phyloP scores from a whole-genome alignment of 1,284 basidiomycete genomes.

The Cryptococcus sp. region DNA sequence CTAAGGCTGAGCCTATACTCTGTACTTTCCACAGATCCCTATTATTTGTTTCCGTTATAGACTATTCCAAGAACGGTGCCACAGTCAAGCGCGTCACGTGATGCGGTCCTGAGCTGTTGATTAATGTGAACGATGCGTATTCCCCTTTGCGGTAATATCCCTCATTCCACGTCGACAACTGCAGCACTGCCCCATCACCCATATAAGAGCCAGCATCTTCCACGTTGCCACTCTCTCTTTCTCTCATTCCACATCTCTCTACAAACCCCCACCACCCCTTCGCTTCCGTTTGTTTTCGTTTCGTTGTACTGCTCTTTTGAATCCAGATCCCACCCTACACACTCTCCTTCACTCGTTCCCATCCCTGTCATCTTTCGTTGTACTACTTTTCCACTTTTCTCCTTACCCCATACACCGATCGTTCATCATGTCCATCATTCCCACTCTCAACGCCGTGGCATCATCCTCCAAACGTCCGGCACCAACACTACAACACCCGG shows the following conservation, averaged over 20 bases:
- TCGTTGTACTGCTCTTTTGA: background rate
- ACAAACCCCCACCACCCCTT: background rate
- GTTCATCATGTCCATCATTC: conserved; percentile 2
- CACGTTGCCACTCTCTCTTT: background rate
- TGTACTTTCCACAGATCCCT: no score
- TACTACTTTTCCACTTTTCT: conserved; percentile 5
- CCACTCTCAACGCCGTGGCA: conserved; percentile 17
- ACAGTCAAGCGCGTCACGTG: no score
- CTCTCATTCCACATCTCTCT: background rate
- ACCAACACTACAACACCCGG: conserved; percentile 6
- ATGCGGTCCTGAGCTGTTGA: no score
- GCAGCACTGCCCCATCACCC: no score
- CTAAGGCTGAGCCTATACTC: no score
- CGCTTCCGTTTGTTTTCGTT: background rate
- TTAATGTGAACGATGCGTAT: no score
- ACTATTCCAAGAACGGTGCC: no score
- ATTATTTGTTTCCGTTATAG: no score
- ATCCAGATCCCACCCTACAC: no score
- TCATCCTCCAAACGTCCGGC: conserved; percentile 28
- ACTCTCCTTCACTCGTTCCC: no score
- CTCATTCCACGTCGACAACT: no score
- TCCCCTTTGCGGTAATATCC: no score
- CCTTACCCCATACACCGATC: conserved; percentile 3
- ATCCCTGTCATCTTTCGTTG: conserved; percentile 12
- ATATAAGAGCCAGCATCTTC: background rate